Base-by-base conservation (phyloP, 202 grass and related monocot genomes). In the Carex sylvatica region DNA sequence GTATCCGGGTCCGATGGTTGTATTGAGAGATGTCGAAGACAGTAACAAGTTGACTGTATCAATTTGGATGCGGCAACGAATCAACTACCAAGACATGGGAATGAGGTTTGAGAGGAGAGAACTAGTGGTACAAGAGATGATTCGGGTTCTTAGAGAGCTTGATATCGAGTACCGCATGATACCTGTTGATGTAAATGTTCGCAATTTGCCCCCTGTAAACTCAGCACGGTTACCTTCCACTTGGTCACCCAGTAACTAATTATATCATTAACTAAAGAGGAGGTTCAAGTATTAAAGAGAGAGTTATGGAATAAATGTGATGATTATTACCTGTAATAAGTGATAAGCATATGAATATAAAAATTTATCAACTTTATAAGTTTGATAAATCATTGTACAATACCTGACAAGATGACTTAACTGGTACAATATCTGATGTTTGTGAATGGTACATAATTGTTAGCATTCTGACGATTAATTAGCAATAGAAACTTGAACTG, bases 71-170 rank as follows among this genome's bases (percentile, higher is more conserved):
- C 82, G 87, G 22, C 95, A 98, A 74, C 87, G 87, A 0, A 90
- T 98, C 23, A 98, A 98, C 84, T 98, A 83, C 47, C 95, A 98
- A 83, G 84, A 98, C 71, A 91, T 94, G 87, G 88, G 88, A 54
- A 82, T 84, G 81, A 89, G 85, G 85, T 94, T 79, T 2, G 70
- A 58, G 51, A 81, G 95, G 83, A 92, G 95, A 80, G 90, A 94
- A 31, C 71, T 88, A 0, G 87, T 98, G 58, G 78, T 98, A n/a
- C 85, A 91, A 55, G 95, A 98, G 90, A 88, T 94, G 88, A 94
- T 94, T 82, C 90, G 69, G 72, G 81, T 97, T 18, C 56, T 91
- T 14, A 93, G 79, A 83, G 95, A 97, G 26, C 88, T 94, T 0
- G 91, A 92, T 15, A 90, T 97, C 0, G 94, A 97, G 88, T 94